Conservation (phyloP, 257 asterid species). For the Petunia secreta region DNA sequence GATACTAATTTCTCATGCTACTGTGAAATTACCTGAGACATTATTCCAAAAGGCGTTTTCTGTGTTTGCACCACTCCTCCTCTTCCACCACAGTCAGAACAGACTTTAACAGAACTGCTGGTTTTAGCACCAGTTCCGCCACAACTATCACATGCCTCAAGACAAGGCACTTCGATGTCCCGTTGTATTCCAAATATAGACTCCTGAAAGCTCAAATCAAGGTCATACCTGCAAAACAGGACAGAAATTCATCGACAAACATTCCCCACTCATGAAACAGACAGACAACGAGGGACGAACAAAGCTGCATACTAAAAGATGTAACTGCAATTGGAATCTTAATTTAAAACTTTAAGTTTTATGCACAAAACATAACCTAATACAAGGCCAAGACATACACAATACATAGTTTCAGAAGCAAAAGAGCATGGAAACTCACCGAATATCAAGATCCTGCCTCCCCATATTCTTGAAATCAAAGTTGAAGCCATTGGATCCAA, state of each 20-base stretch:
- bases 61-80: slow-evolving; percentile 73
- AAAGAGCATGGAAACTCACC: slow-evolving; percentile 47
- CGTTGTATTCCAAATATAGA: slow-evolving; percentile 80
- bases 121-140: slow-evolving; percentile 92
- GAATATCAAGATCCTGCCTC: slow-evolving; percentile 73
- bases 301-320: not conserved
- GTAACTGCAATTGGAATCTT: not conserved
- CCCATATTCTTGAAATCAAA: slow-evolving; percentile 53
- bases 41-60: slow-evolving; percentile 85
- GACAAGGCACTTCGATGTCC: slow-evolving; percentile 66
- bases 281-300: not conserved
- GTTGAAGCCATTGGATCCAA: slow-evolving; percentile 61
- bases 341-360: not conserved
- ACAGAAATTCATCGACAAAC: slow-evolving; percentile 2
- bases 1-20: slow-evolving; percentile 26
- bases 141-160: slow-evolving; percentile 77
- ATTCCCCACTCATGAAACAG: not conserved
- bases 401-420: slow-evolving; percentile 14
- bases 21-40: slow-evolving; percentile 77
- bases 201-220: slow-evolving; percentile 82
- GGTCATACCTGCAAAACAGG: slow-evolving; percentile 60
- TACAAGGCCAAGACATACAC: not conserved
- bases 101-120: slow-evolving; percentile 56
- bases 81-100: slow-evolving; percentile 82
- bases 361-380: slow-evolving; percentile 1